Conservation (phyloP, 1,139 yeast genomes). For the Kodamaea derodonti region DNA sequence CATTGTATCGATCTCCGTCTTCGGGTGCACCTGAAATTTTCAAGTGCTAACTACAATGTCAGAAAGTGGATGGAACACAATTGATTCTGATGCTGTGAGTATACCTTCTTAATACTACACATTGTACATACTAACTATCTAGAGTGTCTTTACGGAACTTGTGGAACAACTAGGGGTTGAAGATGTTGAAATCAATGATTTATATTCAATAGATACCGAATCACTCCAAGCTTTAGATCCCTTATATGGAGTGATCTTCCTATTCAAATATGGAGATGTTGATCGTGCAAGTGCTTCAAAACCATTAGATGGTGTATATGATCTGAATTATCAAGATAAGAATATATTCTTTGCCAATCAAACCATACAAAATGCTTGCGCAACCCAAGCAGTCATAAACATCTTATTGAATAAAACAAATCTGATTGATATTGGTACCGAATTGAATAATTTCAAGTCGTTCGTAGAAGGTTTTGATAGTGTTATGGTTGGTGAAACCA, state of each 20-base stretch:
- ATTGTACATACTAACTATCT: conserved; percentile 9
- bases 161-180: conserved; percentile 56
- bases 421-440: conserved; percentile 45
- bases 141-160: conserved; percentile 69
- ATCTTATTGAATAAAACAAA: conserved; percentile 42
- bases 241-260: conserved; percentile 57
- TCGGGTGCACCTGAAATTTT: no score
- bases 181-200: conserved; percentile 58
- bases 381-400: conserved; percentile 73
- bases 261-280: conserved; percentile 55
- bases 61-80: conserved; percentile 58
- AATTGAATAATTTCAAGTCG: conserved; percentile 44
- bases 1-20: no score
- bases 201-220: conserved; percentile 51
- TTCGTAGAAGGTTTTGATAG: conserved; percentile 58
- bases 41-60: no score
- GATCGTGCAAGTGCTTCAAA: conserved; percentile 27
- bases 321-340: conserved; percentile 30
- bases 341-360: conserved; percentile 62
- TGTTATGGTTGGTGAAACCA: conserved; percentile 58
- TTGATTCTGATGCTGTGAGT: conserved; percentile 65
- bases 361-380: conserved; percentile 69
- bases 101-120: no score
- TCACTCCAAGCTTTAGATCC: conserved; percentile 40
- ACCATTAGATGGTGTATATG: conserved; percentile 47